phyloP scores from a whole-genome alignment of 257 asterid genomes.

The Solanum microdontum region DNA sequence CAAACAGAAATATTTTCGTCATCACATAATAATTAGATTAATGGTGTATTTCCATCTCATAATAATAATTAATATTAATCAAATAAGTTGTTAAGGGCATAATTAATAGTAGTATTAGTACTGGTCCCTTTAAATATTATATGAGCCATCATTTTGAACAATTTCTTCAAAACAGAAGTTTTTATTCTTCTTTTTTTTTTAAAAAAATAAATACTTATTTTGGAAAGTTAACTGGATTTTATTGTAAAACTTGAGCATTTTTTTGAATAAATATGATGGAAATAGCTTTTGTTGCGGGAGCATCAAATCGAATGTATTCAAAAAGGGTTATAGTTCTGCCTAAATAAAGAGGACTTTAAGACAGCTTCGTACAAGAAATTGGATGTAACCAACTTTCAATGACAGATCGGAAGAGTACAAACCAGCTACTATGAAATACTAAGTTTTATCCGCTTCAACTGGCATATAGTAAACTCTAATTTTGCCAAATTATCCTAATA shows the following conservation, averaged over 20 bases:
- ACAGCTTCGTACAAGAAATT: accelerated
- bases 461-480: too few relatives aligned
- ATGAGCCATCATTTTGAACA: background rate
- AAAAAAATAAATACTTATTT: too few relatives aligned
- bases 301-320: too few relatives aligned
- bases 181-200: background rate
- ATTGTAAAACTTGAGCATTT: background rate
- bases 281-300: background rate
- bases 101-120: background rate
- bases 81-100: background rate
- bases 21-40: background rate
- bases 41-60: background rate
- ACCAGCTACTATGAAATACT: too few relatives aligned
- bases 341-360: background rate
- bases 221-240: background rate
- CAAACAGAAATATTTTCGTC: conserved; percentile 19
- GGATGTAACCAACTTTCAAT: too few relatives aligned
- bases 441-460: too few relatives aligned
- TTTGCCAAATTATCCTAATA: too few relatives aligned
- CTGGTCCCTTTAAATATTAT: background rate
- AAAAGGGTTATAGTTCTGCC: background rate
- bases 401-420: too few relatives aligned
- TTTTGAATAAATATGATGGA: background rate
- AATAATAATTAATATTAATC: background rate
- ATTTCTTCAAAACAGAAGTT: background rate